Base-by-base conservation (phyloP, 805 yeast species). In the Cyberlindnera euphorbiiphila region DNA sequence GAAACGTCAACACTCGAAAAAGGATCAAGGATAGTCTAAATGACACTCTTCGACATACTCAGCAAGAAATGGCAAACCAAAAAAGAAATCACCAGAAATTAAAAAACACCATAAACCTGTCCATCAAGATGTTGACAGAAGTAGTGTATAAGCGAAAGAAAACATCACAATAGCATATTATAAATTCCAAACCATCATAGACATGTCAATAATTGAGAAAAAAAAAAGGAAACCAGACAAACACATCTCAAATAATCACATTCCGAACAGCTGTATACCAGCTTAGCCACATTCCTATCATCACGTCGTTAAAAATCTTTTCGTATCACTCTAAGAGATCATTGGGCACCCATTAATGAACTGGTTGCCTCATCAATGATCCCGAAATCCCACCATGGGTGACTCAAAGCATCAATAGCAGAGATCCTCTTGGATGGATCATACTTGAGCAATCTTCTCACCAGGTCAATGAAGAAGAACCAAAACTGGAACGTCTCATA, bases 311-410 rank as follows among this genome's bases (percentile, higher is more conserved):
- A 35, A 28, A 34, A 34, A 20, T 26, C 31, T 25, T 26, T 19
- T 26, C 20, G 16, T 20, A 6, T 19, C 34, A 12, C 18, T 14
- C 10, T 27, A 24, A 24, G 16, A 28, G 18, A 12, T 41, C 41
- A 43, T n/a, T n/a, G n/a, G n/a, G n/a, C n/a, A n/a, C n/a, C n/a
- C 21, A 48, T 4, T 39, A 46, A 12, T 7, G 47, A 45, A 17
- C 45, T 44, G 2, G 59, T 55, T 14, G 58, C 82, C 42, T 74
- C 81, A 58, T 76, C 83, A 46, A 68, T 59, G 33, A 76, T 69
- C 19, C 81, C 82, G 42, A 70, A 66, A 46, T 71, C 68, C 58
- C 94, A 80, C 85, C 96, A 93, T 32, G 85, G 87, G 59, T 86
- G 95, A 42, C 71, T 69, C 47, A 86, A 67, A 0, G 94, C 93